Evolutionary conservation across 2,329 filamentous ascomycete genomes (phyloP).

Genomic region (Stachybotrys echinatus): DNA sequence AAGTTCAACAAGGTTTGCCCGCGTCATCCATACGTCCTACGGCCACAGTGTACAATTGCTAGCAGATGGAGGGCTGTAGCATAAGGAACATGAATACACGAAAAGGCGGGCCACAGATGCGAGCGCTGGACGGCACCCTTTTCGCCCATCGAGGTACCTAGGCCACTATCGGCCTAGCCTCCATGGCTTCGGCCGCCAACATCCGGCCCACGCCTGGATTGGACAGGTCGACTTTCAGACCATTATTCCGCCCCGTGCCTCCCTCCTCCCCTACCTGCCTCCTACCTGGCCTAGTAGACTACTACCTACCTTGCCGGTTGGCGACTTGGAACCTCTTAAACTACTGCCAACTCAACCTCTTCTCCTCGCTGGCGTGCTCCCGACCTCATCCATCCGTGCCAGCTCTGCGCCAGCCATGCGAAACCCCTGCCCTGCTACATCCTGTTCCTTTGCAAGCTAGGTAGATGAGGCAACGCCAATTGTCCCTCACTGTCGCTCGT

Average conservation of each 20-base stretch:
- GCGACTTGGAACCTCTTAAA: background rate
- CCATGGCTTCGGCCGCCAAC: background rate
- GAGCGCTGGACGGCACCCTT: background rate
- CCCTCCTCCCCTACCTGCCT: background rate
- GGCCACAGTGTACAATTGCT: too few species aligned
- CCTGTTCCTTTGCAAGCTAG: constrained; percentile 20
- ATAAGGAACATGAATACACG: too few species aligned
- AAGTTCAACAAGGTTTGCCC: too few species aligned
- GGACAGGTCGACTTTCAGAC: background rate
- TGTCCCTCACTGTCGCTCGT: constrained; percentile 20
- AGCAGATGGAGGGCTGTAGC: background rate
- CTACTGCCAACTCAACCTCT: background rate
- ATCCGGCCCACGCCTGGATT: background rate
- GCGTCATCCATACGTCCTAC: too few species aligned
- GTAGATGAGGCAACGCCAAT: constrained; percentile 31
- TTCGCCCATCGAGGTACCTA: background rate
- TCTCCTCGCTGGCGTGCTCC: background rate
- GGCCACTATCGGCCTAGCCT: background rate
- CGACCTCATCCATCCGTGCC: constrained; percentile 5
- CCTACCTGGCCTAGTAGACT: background rate
- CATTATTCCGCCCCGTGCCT: background rate
- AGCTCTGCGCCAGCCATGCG: constrained; percentile 15
- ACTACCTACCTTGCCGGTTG: background rate
- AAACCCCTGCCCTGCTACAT: constrained; percentile 12
- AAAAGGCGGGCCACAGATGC: background rate